Evolutionary conservation across 2,329 filamentous ascomycete genomes (phyloP).

Genomic region (Botryotinia convoluta): DNA sequence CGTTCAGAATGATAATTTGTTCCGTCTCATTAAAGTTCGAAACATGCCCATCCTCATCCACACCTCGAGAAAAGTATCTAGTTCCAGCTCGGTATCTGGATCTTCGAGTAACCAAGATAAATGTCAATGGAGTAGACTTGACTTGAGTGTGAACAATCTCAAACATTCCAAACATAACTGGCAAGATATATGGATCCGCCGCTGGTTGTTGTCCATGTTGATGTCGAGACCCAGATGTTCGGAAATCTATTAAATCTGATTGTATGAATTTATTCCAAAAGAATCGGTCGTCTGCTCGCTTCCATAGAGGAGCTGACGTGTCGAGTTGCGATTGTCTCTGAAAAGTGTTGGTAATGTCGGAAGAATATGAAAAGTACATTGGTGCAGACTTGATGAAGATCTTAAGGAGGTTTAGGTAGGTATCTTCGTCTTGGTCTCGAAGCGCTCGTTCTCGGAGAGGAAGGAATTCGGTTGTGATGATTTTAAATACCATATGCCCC

Average conservation of each 20-base stretch:
- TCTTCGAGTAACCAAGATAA: conserved; percentile 83
- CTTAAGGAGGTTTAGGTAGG: conserved; percentile 79
- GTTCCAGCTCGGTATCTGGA: conserved; percentile 88
- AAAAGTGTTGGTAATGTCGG: conserved; percentile 95
- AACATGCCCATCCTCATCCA: conserved; percentile 92
- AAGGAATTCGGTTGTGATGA: conserved; percentile 86
- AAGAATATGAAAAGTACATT: conserved; percentile 97
- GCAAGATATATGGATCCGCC: conserved; percentile 88
- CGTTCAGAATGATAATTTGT: conserved; percentile 86
- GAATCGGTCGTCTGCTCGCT: conserved; percentile 91
- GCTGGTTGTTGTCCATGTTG: conserved; percentile 69
- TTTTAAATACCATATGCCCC: conserved; percentile 94
- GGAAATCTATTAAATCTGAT: conserved; percentile 87
- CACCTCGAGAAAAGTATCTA: conserved; percentile 88
- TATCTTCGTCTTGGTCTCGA: conserved; percentile 91
- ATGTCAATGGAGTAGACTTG: conserved; percentile 79
- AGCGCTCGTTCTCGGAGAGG: conserved; percentile 89
- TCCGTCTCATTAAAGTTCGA: conserved; percentile 99
- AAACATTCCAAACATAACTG: conserved; percentile 94
- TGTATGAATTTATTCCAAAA: conserved; percentile 98
- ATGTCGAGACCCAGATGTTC: conserved; percentile 59
- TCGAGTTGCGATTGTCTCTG: conserved; percentile 85
- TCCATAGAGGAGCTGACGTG: conserved; percentile 74
- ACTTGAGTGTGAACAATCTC: conserved; percentile 84
- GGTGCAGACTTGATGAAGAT: conserved; percentile 77